Conservation (phyloP, 805 yeast genomes). For the Vanderwaltozyma tropicalis region DNA sequence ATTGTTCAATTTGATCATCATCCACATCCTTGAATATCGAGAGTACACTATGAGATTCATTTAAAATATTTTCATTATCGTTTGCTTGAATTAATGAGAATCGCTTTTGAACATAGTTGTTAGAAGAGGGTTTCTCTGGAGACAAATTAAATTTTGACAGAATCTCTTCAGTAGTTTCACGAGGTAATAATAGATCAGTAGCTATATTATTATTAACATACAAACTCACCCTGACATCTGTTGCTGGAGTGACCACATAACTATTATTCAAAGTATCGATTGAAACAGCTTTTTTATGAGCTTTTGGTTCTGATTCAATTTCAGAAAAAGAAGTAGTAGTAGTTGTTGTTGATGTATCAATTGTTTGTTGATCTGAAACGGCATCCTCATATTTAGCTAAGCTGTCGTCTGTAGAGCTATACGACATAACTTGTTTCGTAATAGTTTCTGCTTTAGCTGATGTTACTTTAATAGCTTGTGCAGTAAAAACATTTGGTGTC, state of each 20-base stretch:
- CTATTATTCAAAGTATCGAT: conserved; percentile 26
- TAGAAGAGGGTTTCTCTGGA: conserved; percentile 15
- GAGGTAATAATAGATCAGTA: conserved; percentile 11
- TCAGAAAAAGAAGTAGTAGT: conserved; percentile 14
- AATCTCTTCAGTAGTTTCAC: conserved; percentile 28
- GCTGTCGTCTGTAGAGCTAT: conserved; percentile 2
- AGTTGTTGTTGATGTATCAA: conserved; percentile 6
- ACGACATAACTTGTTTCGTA: conserved; percentile 1
- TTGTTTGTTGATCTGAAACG: conserved; percentile 9
- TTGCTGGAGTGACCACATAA: conserved; percentile 20
- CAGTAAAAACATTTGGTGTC: conserved; percentile 20
- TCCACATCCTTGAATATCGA: conserved; percentile 28
- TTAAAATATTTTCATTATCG: conserved; percentile 4
- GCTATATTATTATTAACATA: conserved; percentile 17
- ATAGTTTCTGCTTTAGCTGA: conserved; percentile 2
- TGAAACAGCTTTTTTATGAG: conserved; percentile 26
- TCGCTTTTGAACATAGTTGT: conserved; percentile 14
- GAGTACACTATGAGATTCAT: conserved; percentile 16
- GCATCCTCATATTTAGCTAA: conserved; percentile 26
- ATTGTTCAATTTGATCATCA: conserved; percentile 8
- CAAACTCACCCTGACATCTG: conserved; percentile 27
- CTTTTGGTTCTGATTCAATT: conserved; percentile 13
- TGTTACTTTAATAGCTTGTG: conserved; percentile 23
- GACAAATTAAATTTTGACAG: conserved; percentile 24
- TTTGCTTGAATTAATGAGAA: conserved; percentile 12